Evolutionary conservation across 2,329 filamentous ascomycete species (phyloP).

Genomic region (Geoglossum cookeanum): DNA sequence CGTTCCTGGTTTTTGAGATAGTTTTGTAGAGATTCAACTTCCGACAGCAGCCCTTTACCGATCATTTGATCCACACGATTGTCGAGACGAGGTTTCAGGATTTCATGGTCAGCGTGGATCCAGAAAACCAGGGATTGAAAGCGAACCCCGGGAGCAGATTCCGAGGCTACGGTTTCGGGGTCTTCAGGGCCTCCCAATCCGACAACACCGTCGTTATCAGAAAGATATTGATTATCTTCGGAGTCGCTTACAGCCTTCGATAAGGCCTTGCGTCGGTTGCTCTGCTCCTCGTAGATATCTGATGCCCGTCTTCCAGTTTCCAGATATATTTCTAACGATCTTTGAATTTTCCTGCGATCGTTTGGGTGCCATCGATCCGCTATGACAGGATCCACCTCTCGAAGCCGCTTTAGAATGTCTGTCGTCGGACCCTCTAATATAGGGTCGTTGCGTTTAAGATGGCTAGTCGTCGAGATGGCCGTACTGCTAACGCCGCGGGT

Average conservation of each 20-base stretch:
- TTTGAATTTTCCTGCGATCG: conserved; percentile 71
- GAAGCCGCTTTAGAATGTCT: conserved; percentile 50
- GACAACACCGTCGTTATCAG: conserved; percentile 11
- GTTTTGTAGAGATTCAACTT: conserved; percentile 35
- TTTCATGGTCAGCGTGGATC: conserved; percentile 57
- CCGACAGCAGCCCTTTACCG: conserved; percentile 39
- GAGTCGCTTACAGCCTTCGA: too few relatives aligned
- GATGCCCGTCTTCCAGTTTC: conserved; percentile 66
- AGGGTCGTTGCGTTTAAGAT: conserved; percentile 31
- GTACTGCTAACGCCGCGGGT: conserved; percentile 12
- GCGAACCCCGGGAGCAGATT: conserved; percentile 21
- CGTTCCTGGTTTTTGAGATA: conserved; percentile 27
- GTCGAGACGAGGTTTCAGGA: conserved; percentile 52
- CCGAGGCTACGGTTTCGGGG: not conserved
- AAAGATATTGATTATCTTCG: not conserved
- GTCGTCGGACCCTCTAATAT: conserved; percentile 56
- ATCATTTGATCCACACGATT: conserved; percentile 73
- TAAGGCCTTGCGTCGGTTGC: conserved; percentile 11
- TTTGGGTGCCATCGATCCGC: conserved; percentile 87
- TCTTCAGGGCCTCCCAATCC: not conserved
- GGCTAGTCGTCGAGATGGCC: not conserved
- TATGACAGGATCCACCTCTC: conserved; percentile 73
- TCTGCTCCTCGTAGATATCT: conserved; percentile 70
- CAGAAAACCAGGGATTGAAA: conserved; percentile 59
- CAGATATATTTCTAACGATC: conserved; percentile 79